Base-by-base conservation (phyloP, 148 eudicot species). In the Diospyros lotus region DNA sequence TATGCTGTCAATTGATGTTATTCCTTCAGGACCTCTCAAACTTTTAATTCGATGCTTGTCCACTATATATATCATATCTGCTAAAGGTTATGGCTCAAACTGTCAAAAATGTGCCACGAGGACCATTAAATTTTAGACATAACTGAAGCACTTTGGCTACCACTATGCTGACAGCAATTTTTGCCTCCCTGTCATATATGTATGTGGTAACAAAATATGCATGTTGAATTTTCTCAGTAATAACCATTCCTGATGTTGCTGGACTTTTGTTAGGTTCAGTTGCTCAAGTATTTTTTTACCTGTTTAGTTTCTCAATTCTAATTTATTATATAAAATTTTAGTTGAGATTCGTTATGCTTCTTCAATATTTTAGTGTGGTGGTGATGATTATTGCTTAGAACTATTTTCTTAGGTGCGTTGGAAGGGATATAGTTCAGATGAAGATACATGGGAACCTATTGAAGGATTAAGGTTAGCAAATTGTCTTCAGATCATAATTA, bases 361-460 rank as follows among this genome's bases (percentile, higher is more conserved):
- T 14, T 15, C 46, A 11, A 55, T 44, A 9, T 12, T 38, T 17
- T 66, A 56, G 8, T 55, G 65, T 55, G n/a, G 28, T 62, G 15
- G 64, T 7, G 54, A 63, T 60, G 65, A 66, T 50, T 28, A 41
- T 75, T 10, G 45, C 68, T 59, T 51, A 56, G 56, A 10, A 5
- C 58, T 69, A 17, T 81, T 66, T 79, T 64, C 65, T 11, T 67
- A 94, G 98, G 98, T 95, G 71, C 92, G 87, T 50, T 95, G 98
- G 98, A 84, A 74, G 78, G 98, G 98, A 44, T 95, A 90, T 77
- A 87, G 83, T 76, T 83, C 96, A 7, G 83, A 80, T 70, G 97
- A 95, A 6, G 96, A 92, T 81, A 92, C 98, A 62, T 95, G 97
- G 97, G 98, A 95, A 84, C 97, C 93, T 73, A 76, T 88, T 56